Evolutionary conservation across 305 asterid genomes (phyloP), one percentile per base, ranked within the genome.

Genomic region (Andrographis paniculata): DNA sequence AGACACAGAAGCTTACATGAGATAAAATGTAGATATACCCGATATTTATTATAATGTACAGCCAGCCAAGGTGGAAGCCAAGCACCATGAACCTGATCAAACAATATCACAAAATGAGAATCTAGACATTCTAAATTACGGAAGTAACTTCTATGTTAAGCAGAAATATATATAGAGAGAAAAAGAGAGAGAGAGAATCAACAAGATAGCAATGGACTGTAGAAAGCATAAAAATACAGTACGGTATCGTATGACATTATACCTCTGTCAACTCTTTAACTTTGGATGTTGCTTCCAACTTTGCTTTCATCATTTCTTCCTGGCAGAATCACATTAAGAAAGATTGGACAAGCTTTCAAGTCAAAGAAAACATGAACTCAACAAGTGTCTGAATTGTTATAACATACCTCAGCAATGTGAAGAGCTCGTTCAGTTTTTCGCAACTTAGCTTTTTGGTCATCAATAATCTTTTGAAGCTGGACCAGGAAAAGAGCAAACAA

Each of bases 51-150:
- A 16, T 64, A 23, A 64, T 63, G 84, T 61, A 56, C 56, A 56
- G 79, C 87, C 62, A 86, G 77, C 98, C 96, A 91, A 45, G 77
- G 88, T 21, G 98, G 98, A 63, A 91, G 75, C 98, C 98, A 91
- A 54, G 95, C 87, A 63, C 94, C 78, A 52, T 78, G 98, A 54
- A 66, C 81, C 98, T 89, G 72, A 38, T 38, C 20, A 38, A 12
- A n/a, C n/a, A 9, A 28, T 16, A 38, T 35, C 16, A 9, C 43
- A 38, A 38, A 38, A 16, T 38, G 1, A 38, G 43, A 3, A 24
- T n/a, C n/a, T n/a, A n/a, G n/a, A n/a, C n/a, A n/a, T n/a, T n/a
- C n/a, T n/a, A n/a, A n/a, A n/a, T n/a, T n/a, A n/a, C n/a, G n/a
- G n/a, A n/a, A n/a, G n/a, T n/a, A n/a, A n/a, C n/a, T n/a, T n/a